These are phyloP conservation scores for Xylaria sp. DNA, from an alignment of 2,329 filamentous ascomycete species.

Conservation along the genomic window DNA sequence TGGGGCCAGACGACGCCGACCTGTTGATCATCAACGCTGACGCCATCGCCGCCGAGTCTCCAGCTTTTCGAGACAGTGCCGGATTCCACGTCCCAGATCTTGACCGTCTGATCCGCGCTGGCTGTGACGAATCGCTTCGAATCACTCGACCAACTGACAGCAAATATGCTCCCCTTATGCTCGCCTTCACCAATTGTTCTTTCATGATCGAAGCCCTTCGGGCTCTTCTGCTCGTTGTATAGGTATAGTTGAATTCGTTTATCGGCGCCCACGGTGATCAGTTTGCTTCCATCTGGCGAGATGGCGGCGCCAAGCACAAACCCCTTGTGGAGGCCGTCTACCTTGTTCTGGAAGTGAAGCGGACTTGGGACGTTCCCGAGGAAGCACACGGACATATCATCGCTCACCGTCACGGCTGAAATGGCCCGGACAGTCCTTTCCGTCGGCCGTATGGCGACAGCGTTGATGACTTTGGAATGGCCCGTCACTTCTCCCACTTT, in stretches of 20 bases:
- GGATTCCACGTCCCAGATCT: constrained; percentile 89
- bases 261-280: constrained; percentile 94
- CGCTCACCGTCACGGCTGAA: constrained; percentile 88
- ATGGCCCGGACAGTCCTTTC: constrained; percentile 70
- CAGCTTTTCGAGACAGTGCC: constrained; percentile 83
- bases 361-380: constrained; percentile 81
- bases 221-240: constrained; percentile 63
- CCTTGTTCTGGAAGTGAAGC: constrained; percentile 94
- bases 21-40: constrained; percentile 85
- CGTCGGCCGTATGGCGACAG: constrained; percentile 87
- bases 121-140: constrained; percentile 89
- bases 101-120: constrained; percentile 93
- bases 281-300: constrained; percentile 82
- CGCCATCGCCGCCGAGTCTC: constrained; percentile 80
- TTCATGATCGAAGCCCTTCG: constrained; percentile 86
- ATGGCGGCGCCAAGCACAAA: constrained; percentile 91
- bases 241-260: constrained; percentile 90
- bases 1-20: constrained; percentile 92
- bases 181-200: constrained; percentile 82
- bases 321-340: constrained; percentile 81
- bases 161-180: constrained; percentile 93
- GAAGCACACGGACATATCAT: constrained; percentile 91
- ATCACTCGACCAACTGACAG: constrained; percentile 88
- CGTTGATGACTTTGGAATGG: constrained; percentile 90
- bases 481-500: constrained; percentile 96